A percentile compares a stretch with the other conserved stretches of the same genome.
Conservation (phyloP, 2,329 filamentous ascomycete species). For the Arthrobotrys conoides region DNA sequence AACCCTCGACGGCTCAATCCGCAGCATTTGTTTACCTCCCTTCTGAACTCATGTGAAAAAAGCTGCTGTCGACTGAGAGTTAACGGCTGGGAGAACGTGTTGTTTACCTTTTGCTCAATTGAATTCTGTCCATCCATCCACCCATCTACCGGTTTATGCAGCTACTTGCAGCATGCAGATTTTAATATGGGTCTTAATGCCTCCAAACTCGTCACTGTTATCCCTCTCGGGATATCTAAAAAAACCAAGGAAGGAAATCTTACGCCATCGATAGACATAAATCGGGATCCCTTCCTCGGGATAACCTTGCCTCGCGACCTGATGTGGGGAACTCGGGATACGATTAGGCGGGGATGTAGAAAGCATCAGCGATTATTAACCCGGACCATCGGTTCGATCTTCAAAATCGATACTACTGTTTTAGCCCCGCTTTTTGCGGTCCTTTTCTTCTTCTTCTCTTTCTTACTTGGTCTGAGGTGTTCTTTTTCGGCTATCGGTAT, state of each 20-base stretch:
- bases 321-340: conserved; percentile 31
- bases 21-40: conserved; percentile 45
- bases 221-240: conserved; percentile 35
- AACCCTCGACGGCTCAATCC: background rate
- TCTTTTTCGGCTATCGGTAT: conserved; percentile 30
- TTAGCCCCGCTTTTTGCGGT: conserved; percentile 59
- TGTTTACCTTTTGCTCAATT: conserved; percentile 57
- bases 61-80: conserved; percentile 31
- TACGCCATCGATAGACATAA: conserved; percentile 50
- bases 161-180: conserved; percentile 29
- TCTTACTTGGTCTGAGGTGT: conserved; percentile 26
- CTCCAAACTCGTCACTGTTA: conserved; percentile 14
- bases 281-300: conserved; percentile 40
- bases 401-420: conserved; percentile 48
- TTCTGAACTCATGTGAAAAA: conserved; percentile 6
- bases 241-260: conserved; percentile 59
- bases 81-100: conserved; percentile 50
- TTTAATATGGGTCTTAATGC: conserved; percentile 45
- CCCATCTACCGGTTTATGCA: conserved; percentile 52
- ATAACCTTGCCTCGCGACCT: conserved; percentile 42
- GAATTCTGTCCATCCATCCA: no score
- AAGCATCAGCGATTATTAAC: conserved; percentile 13
- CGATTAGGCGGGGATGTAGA: conserved; percentile 24
- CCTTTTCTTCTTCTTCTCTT: conserved; percentile 37
- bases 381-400: conserved; percentile 53